A percentile compares a stretch with the other conserved stretches of the same genome.
phyloP scores from a whole-genome alignment of 495 filamentous ascomycete genomes.

The Talaromyces trachyspermus region DNA sequence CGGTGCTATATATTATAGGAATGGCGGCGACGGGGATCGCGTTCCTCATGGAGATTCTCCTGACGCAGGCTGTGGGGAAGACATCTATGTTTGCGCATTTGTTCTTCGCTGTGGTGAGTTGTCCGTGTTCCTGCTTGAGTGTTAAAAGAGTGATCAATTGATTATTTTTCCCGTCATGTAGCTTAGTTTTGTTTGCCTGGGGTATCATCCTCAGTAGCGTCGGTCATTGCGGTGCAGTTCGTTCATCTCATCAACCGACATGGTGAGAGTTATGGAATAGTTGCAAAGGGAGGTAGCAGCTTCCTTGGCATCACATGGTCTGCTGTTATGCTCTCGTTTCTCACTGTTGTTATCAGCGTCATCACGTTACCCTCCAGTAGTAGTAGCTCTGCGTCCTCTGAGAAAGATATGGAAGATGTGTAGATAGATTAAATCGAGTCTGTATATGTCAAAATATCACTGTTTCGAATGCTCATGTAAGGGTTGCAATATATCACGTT shows the following conservation, averaged over 20 bases:
- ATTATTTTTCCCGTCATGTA: slow-evolving; percentile 12
- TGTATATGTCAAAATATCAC: too few relatives aligned
- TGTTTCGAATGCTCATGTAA: too few relatives aligned
- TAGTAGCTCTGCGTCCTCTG: background rate
- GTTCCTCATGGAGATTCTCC: slow-evolving; percentile 41
- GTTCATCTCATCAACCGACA: slow-evolving; percentile 50
- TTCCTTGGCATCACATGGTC: slow-evolving; percentile 59
- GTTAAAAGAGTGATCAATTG: background rate
- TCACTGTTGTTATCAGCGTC: slow-evolving; percentile 20
- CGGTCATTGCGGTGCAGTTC: slow-evolving; percentile 50
- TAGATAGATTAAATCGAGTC: too few relatives aligned
- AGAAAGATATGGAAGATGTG: slow-evolving; percentile 6
- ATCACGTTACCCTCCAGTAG: slow-evolving; percentile 1
- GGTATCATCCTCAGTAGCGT: slow-evolving; percentile 60
- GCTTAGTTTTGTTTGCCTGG: slow-evolving; percentile 40
- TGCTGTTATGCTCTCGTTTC: slow-evolving; percentile 40
- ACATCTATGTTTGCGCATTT: slow-evolving; percentile 33
- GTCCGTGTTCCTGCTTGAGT: background rate
- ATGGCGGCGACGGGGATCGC: slow-evolving; percentile 49
- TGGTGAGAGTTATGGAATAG: slow-evolving; percentile 45
- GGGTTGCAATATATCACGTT: too few relatives aligned
- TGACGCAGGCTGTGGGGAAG: slow-evolving; percentile 30
- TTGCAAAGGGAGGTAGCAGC: slow-evolving; percentile 44
- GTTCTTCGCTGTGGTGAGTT: slow-evolving; percentile 27
- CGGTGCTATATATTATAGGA: slow-evolving; percentile 59